Base-by-base conservation (phyloP, 306 rosid genomes). In the Luffa aegyptiaca region DNA sequence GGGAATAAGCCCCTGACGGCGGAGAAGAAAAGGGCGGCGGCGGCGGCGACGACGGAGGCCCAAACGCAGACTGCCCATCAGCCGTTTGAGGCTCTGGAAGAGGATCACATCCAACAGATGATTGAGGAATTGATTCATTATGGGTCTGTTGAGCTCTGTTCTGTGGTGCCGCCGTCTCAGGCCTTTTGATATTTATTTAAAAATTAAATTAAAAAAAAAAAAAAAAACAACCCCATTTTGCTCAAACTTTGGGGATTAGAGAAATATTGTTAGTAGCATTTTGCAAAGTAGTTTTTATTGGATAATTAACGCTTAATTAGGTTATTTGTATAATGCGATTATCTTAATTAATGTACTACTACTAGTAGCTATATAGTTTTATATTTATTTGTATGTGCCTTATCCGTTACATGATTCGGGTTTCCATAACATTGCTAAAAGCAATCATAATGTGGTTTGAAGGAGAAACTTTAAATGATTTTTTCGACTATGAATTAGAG, bases 31-130 rank as follows among this genome's bases (percentile, higher is more conserved):
- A 56, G 16, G 42, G 42, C 14, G 7, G 74, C 74, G 21, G n/a
- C 14, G 75, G 53, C 14, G 89, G 74, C 66, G 76, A 31, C 31
- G 31, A 2, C 18, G 31, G 2, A 21, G 66, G 85, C 88, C 12
- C 90, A 90, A 82, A 86, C 84, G 49, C 97, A 94, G 70, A 88
- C 18, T 69, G 36, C 13, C 41, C 87, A 84, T 72, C 88, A 86
- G 26, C 81, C 83, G 13, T 90, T 79, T 4, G 83, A 80, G 84
- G 80, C 90, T 63, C 94, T 90, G 75, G 97, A 92, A 80, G 98
- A 92, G 70, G 93, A 86, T 76, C 92, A 94, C 62, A 92, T 94
- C 1, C 94, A 94, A 84, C 98, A 94, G 86, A 94, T 94, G 98
- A 94, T 94, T 7, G 89, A 92, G 79, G 98, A 94, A 81, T 71